Conservation (phyloP, 2,329 filamentous ascomycete genomes). For the Sporothrix sp. region DNA sequence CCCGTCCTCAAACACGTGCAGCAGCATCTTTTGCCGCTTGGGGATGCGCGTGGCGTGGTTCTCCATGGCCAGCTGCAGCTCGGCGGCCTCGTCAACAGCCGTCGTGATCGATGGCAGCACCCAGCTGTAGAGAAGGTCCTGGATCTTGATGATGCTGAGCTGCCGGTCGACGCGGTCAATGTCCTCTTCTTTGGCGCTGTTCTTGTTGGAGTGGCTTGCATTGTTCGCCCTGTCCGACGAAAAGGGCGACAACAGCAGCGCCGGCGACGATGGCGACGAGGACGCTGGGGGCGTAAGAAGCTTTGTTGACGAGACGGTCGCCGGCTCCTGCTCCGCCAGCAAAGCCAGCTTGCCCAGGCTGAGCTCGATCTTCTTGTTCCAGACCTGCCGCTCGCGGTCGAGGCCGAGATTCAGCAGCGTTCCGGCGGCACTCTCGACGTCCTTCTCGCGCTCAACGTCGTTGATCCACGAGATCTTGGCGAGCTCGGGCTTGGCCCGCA, state of each 20-base stretch:
- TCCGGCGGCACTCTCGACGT: conserved; percentile 63
- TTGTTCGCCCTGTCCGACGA: background rate
- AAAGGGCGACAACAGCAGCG: background rate
- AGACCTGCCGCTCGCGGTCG: conserved; percentile 65
- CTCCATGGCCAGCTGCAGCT: conserved; percentile 65
- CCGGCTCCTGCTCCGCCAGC: conserved; percentile 48
- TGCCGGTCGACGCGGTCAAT: conserved; percentile 50
- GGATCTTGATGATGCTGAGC: conserved; percentile 63
- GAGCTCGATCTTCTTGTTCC: conserved; percentile 89
- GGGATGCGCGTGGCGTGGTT: conserved; percentile 48
- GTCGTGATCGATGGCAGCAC: conserved; percentile 57
- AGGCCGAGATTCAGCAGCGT: conserved; percentile 62
- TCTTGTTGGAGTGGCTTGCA: background rate
- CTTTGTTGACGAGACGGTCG: conserved; percentile 17
- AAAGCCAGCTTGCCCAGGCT: conserved; percentile 77
- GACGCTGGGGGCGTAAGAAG: conserved; percentile 6
- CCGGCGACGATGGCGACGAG: background rate
- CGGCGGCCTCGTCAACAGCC: conserved; percentile 72
- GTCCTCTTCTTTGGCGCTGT: conserved; percentile 21
- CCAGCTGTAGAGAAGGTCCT: conserved; percentile 65
- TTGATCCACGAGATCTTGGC: conserved; percentile 91
- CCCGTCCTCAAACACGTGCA: conserved; percentile 59
- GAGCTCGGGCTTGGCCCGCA: conserved; percentile 61
- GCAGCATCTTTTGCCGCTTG: conserved; percentile 54
- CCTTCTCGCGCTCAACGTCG: conserved; percentile 66